Percentiles rank a stretch among this genome's conserved stretches.
Conservation (phyloP, 495 filamentous ascomycete genomes). For the Gamarada debralockiae region DNA sequence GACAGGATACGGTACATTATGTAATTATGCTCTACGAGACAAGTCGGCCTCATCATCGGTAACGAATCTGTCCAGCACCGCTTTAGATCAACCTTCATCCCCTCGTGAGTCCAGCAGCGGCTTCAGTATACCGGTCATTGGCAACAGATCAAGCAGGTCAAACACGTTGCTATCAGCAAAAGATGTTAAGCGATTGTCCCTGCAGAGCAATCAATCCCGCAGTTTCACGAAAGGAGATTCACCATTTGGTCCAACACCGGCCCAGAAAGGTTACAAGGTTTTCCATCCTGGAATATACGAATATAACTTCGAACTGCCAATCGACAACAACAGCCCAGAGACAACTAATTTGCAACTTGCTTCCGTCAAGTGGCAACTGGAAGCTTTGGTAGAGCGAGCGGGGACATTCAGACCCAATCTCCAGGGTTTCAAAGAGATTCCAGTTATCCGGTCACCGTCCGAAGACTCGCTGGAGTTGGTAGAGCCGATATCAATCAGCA, state of each 20-base stretch:
- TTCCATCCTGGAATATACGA: conserved; percentile 90
- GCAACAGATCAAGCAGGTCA: conserved; percentile 19
- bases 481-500: conserved; percentile 94
- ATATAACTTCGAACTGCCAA: conserved; percentile 91
- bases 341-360: conserved; percentile 89
- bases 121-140: conserved; percentile 11
- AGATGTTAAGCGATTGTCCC: conserved; percentile 61
- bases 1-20: conserved; percentile 56
- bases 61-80: conserved; percentile 29
- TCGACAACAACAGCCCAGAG: conserved; percentile 89
- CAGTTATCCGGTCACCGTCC: conserved; percentile 81
- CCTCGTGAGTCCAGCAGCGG: background rate
- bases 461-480: conserved; percentile 91
- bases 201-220: conserved; percentile 75
- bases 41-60: conserved; percentile 20
- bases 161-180: conserved; percentile 34
- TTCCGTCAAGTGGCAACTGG: conserved; percentile 83
- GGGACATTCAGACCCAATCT: conserved; percentile 93
- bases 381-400: conserved; percentile 82
- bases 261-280: conserved; percentile 83
- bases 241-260: conserved; percentile 50
- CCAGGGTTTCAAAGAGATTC: conserved; percentile 77
- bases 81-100: conserved; percentile 25
- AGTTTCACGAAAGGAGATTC: conserved; percentile 84
- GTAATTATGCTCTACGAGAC: conserved; percentile 39